A percentile compares a stretch with the other conserved stretches of the same genome.
Evolutionary conservation across 2,329 filamentous ascomycete species (phyloP).

Genomic region (Fusarium verrucosum): DNA sequence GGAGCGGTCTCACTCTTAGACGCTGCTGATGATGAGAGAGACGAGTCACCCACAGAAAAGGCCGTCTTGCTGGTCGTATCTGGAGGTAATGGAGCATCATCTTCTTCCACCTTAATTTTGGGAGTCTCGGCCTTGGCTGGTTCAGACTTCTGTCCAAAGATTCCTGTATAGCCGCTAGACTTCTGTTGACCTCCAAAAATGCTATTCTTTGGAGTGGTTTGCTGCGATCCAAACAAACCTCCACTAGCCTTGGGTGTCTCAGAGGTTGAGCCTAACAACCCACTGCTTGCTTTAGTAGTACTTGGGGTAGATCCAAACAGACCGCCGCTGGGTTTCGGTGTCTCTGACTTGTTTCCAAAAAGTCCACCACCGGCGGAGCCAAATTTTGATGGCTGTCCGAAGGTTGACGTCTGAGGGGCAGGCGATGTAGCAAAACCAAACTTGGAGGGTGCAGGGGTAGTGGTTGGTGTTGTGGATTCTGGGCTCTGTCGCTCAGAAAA

Average conservation of each 20-base stretch:
- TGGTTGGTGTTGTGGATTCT: slow-evolving; percentile 60
- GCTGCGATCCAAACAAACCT: slow-evolving; percentile 36
- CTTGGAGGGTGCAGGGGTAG: slow-evolving; percentile 60
- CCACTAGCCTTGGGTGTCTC: slow-evolving; percentile 44
- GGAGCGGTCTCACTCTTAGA: slow-evolving; percentile 53
- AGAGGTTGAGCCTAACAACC: slow-evolving; percentile 41
- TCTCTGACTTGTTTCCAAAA: slow-evolving; percentile 44
- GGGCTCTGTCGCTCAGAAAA: slow-evolving; percentile 42
- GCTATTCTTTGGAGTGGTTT: slow-evolving; percentile 34
- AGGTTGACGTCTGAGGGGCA: slow-evolving; percentile 47
- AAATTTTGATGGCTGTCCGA: slow-evolving; percentile 48
- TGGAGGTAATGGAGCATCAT: slow-evolving; percentile 60
- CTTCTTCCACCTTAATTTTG: slow-evolving; percentile 50
- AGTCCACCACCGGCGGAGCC: slow-evolving; percentile 40
- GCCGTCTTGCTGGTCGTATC: slow-evolving; percentile 64
- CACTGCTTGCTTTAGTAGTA: slow-evolving; percentile 29
- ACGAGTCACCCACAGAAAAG: slow-evolving; percentile 61
- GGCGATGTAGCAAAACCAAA: slow-evolving; percentile 54
- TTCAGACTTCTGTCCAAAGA: slow-evolving; percentile 41
- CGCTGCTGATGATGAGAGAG: slow-evolving; percentile 61
- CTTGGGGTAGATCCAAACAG: slow-evolving; percentile 39
- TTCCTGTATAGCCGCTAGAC: slow-evolving; percentile 30
- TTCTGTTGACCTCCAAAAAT: slow-evolving; percentile 41
- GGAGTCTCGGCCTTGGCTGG: slow-evolving; percentile 41
- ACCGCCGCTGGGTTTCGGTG: slow-evolving; percentile 39